These are phyloP conservation scores for Streptanthus diversifolius DNA, from an alignment of 345 rosid species.

Conservation along the genomic window DNA sequence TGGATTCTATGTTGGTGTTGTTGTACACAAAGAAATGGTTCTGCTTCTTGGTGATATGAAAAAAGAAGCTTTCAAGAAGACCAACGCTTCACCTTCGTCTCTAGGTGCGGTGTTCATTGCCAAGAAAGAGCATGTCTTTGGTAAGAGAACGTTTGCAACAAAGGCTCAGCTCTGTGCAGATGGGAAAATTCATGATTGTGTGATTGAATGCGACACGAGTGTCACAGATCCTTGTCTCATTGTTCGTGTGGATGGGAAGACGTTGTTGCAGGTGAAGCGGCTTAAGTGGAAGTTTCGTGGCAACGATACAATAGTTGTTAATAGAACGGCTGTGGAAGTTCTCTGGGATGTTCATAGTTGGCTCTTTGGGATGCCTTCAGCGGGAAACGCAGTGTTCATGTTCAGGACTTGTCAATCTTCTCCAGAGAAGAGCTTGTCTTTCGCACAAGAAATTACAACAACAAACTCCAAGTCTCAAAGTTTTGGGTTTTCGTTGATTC, in stretches of 20 bases:
- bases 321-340: constrained; percentile 80
- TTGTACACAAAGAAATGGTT: constrained; percentile 55
- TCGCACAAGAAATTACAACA: constrained; percentile 40
- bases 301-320: constrained; percentile 73
- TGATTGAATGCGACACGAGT: constrained; percentile 76
- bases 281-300: constrained; percentile 96
- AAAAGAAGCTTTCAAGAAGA: constrained; percentile 73
- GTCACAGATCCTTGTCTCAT: constrained; percentile 66
- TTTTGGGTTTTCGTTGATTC: constrained; percentile 62
- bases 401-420: constrained; percentile 69
- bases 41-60: constrained; percentile 81
- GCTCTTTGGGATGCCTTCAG: constrained; percentile 71
- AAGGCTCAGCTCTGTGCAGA: constrained; percentile 65
- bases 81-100: constrained; percentile 38
- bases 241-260: constrained; percentile 73
- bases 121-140: constrained; percentile 77
- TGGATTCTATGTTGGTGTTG: constrained; percentile 65
- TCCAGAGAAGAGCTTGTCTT: constrained; percentile 41
- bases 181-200: constrained; percentile 65
- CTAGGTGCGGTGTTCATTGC: constrained; percentile 52
- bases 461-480: constrained; percentile 54
- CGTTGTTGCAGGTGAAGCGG: constrained; percentile 71
- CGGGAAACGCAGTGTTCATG: constrained; percentile 84
- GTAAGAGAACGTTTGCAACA: constrained; percentile 69
- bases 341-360: constrained; percentile 94